Conservation (phyloP, 768 basidiomycete genomes). For the Lyophyllum semitale region DNA sequence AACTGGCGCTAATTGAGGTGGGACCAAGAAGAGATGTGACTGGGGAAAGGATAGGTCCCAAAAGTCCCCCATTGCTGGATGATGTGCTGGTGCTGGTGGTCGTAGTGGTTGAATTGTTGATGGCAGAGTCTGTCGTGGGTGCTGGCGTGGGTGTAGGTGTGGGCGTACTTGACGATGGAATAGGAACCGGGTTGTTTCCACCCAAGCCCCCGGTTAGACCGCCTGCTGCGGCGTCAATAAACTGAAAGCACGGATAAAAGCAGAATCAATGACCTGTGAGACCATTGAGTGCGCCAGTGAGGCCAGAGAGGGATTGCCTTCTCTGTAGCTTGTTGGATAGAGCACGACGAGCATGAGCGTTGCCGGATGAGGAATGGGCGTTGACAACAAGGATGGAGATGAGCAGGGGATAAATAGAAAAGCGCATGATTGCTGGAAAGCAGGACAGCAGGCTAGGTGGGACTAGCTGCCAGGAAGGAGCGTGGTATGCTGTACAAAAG, state of each 20-base stretch:
- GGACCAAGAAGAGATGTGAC: not conserved
- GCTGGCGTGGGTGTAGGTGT: constrained; percentile 2
- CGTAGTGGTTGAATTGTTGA: not conserved
- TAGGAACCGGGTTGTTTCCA: not conserved
- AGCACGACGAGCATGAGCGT: constrained; percentile 36
- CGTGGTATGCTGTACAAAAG: constrained; percentile 13
- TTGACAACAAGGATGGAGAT: constrained; percentile 32
- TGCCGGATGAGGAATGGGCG: constrained; percentile 37
- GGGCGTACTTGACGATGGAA: not conserved
- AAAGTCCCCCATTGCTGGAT: not conserved
- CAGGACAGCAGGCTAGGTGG: constrained; percentile 12
- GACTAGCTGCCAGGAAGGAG: constrained; percentile 18
- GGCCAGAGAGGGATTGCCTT: constrained; percentile 9
- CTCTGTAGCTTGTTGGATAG: constrained; percentile 21
- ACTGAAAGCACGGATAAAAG: not conserved
- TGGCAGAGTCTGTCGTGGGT: not conserved
- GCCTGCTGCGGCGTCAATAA: not conserved
- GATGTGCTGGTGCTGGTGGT: not conserved
- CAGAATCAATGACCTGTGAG: not conserved
- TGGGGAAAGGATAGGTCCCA: not conserved
- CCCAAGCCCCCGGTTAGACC: not conserved
- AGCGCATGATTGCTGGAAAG: constrained; percentile 26
- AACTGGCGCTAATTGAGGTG: not conserved
- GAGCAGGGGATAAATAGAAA: constrained; percentile 30
- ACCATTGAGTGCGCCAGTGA: not conserved